Evolutionary conservation across 306 rosid genomes (phyloP).

Genomic region (Pachyrhizus erosus): DNA sequence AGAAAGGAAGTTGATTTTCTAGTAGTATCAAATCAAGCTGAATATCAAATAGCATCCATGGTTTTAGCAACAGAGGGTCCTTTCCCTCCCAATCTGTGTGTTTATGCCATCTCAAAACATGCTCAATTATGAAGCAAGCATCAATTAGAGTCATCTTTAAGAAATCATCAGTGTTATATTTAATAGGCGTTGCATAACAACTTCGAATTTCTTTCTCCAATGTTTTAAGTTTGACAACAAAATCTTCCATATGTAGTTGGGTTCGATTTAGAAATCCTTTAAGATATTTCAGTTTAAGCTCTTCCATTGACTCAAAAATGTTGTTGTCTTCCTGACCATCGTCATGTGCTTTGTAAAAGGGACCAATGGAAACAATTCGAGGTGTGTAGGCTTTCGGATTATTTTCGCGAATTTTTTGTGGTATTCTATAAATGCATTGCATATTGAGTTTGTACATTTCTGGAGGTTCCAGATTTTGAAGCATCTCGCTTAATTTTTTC

Average conservation of each 20-base stretch:
- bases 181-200: background rate
- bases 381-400: no score
- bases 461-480: background rate
- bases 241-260: background rate
- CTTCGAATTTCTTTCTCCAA: background rate
- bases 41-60: background rate
- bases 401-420: background rate
- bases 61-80: background rate
- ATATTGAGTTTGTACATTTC: fast-evolving
- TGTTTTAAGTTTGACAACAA: background rate
- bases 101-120: background rate
- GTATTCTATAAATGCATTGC: background rate
- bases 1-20: background rate
- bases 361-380: background rate
- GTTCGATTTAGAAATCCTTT: background rate
- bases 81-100: fast-evolving
- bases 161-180: background rate
- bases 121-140: constrained; percentile 39
- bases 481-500: no score
- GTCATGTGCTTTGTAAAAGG: background rate
- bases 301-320: background rate
- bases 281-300: background rate
- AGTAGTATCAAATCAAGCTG: background rate
- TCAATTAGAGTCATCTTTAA: constrained; percentile 27
- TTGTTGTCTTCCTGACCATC: background rate